Evolutionary conservation across 768 basidiomycete species (phyloP).

Genomic region (Lactarius deliciosus): DNA sequence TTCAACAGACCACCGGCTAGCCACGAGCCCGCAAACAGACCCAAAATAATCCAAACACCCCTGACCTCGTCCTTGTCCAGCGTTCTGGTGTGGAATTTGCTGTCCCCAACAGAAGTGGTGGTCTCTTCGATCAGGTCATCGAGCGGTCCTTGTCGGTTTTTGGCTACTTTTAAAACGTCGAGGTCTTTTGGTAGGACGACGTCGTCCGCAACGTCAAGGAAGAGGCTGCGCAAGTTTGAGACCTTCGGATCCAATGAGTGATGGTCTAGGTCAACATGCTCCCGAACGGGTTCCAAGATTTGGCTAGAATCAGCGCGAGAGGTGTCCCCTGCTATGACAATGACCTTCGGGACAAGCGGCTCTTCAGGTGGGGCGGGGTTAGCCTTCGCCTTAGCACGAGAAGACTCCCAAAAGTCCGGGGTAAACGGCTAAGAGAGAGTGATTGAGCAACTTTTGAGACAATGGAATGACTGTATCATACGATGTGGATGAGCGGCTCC

Average conservation of each 20-base stretch:
- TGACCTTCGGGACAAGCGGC: constrained; percentile 45
- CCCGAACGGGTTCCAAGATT: constrained; percentile 37
- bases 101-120: neutral
- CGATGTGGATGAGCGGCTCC: constrained; percentile 54
- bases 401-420: constrained; percentile 59
- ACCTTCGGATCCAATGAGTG: neutral
- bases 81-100: constrained; percentile 33
- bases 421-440: constrained; percentile 49
- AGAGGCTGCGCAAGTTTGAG: constrained; percentile 32
- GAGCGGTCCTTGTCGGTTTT: constrained; percentile 17
- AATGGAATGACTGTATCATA: constrained; percentile 39
- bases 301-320: constrained; percentile 50
- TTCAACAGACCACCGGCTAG: constrained; percentile 40
- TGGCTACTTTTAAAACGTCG: constrained; percentile 4
- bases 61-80: constrained; percentile 46
- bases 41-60: constrained; percentile 51
- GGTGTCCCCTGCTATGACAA: constrained; percentile 48
- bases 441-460: constrained; percentile 21
- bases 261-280: constrained; percentile 28
- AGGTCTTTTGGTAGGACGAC: constrained; percentile 37
- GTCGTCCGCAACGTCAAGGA: constrained; percentile 41
- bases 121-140: constrained; percentile 27
- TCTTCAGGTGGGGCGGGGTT: constrained; percentile 31
- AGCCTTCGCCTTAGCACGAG: constrained; percentile 38
- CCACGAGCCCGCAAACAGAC: constrained; percentile 51